Percentiles rank a stretch among this genome's conserved stretches.
Evolutionary conservation across 2,329 filamentous ascomycete genomes (phyloP).

Genomic region (Lasiodiplodia gonubiensis): DNA sequence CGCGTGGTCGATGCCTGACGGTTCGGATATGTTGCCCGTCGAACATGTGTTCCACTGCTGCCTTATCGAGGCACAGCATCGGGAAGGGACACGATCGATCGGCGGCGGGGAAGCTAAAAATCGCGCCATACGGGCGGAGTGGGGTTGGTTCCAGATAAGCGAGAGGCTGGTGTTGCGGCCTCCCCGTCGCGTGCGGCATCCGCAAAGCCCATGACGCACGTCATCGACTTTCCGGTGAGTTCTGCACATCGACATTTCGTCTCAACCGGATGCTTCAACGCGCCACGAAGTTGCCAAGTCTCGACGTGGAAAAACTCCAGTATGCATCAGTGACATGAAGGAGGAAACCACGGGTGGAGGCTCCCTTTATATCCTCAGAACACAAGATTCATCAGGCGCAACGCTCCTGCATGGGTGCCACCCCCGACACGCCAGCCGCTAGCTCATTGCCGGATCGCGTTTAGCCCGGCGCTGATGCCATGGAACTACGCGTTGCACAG

Average conservation of each 20-base stretch:
- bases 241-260: background rate
- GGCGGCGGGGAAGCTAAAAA: slow-evolving; percentile 3
- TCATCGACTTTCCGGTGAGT: background rate
- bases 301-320: background rate
- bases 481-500: slow-evolving; percentile 21
- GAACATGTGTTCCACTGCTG: background rate
- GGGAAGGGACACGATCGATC: background rate
- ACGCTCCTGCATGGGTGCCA: background rate
- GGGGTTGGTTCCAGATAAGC: slow-evolving; percentile 20
- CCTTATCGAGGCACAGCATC: background rate
- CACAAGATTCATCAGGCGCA: slow-evolving; percentile 1
- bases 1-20: slow-evolving; percentile 12
- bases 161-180: slow-evolving; percentile 19
- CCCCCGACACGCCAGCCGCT: slow-evolving; percentile 5
- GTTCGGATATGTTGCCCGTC: background rate
- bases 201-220: background rate
- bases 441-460: slow-evolving; percentile 18
- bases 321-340: background rate
- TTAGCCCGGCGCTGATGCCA: slow-evolving; percentile 8
- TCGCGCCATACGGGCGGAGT: slow-evolving; percentile 7
- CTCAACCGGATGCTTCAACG: background rate
- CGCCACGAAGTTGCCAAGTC: background rate
- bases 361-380: background rate
- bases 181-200: slow-evolving; percentile 21
- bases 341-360: background rate